phyloP scores from a whole-genome alignment of 305 asterid species.

The Fraxinus greggii region DNA sequence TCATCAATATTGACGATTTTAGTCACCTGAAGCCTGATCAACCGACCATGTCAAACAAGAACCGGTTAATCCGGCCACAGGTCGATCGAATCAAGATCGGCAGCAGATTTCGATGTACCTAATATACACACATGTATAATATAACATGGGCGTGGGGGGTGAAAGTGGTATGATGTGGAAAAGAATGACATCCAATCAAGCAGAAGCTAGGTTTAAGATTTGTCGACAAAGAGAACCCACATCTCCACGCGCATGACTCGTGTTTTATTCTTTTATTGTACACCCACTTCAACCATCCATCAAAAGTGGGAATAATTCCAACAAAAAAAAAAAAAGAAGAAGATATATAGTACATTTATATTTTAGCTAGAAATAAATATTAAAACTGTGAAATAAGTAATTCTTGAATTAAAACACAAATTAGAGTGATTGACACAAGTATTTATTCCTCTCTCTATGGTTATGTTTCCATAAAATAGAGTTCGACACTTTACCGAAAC shows the following conservation, averaged over 20 bases:
- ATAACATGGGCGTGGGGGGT: neutral
- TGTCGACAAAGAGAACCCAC: slow-evolving; percentile 37
- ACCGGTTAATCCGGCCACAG: neutral
- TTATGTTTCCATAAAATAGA: neutral
- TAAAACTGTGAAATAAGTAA: neutral
- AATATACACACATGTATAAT: neutral
- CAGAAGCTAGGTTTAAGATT: slow-evolving; percentile 16
- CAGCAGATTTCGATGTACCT: neutral
- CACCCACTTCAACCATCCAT: slow-evolving; percentile 32
- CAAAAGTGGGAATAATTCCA: neutral
- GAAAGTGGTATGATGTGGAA: slow-evolving; percentile 29
- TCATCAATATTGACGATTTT: neutral
- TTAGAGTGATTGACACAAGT: neutral
- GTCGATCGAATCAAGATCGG: neutral
- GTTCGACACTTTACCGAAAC: neutral
- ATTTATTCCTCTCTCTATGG: neutral
- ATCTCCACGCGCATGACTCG: slow-evolving; percentile 42
- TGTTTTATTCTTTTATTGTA: slow-evolving; percentile 25
- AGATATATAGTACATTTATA: neutral
- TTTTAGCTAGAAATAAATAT: neutral
- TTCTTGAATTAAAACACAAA: neutral
- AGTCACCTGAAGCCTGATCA: neutral
- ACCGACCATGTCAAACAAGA: neutral
- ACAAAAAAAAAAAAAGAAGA: too few species aligned
- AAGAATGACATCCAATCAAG: slow-evolving; percentile 20